phyloP scores from a whole-genome alignment of 495 filamentous ascomycete species.

The Hamigera avellanea region DNA sequence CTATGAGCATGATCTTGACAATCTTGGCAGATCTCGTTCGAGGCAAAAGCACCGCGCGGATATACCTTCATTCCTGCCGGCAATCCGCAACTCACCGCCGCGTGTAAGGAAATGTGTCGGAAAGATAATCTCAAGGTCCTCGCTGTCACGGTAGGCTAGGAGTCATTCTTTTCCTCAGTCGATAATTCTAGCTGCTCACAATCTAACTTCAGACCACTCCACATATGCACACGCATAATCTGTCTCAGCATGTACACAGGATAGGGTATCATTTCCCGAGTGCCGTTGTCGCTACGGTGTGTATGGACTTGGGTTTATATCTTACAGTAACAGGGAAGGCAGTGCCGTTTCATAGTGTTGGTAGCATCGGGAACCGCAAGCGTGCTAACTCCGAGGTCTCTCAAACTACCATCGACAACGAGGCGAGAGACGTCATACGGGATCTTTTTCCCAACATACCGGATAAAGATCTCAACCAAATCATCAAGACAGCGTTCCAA shows the following conservation, averaged over 20 bases:
- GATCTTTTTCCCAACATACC: conserved; percentile 87
- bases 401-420: conserved; percentile 57
- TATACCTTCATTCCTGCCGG: conserved; percentile 80
- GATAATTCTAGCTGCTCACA: too few relatives aligned
- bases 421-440: conserved; percentile 60
- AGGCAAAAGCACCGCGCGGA: conserved; percentile 53
- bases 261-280: conserved; percentile 70
- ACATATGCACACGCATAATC: conserved; percentile 33
- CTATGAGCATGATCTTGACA: conserved; percentile 12
- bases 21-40: conserved; percentile 32
- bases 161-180: conserved; percentile 1
- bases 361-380: conserved; percentile 3
- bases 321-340: conserved; percentile 33
- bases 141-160: conserved; percentile 62
- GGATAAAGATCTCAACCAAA: conserved; percentile 58
- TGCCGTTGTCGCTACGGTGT: conserved; percentile 41
- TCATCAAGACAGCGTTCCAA: conserved; percentile 74
- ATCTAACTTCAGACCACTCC: conserved; percentile 26
- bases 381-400: conserved; percentile 20
- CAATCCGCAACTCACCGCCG: conserved; percentile 58
- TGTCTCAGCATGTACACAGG: conserved; percentile 60
- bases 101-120: conserved; percentile 72
- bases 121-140: conserved; percentile 55
- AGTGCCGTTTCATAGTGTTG: conserved; percentile 20
- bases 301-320: conserved; percentile 31